Evolutionary conservation across 805 yeast genomes (phyloP), one percentile per base, ranked within the genome.

Genomic region (Nakazawaea ambrosiae): DNA sequence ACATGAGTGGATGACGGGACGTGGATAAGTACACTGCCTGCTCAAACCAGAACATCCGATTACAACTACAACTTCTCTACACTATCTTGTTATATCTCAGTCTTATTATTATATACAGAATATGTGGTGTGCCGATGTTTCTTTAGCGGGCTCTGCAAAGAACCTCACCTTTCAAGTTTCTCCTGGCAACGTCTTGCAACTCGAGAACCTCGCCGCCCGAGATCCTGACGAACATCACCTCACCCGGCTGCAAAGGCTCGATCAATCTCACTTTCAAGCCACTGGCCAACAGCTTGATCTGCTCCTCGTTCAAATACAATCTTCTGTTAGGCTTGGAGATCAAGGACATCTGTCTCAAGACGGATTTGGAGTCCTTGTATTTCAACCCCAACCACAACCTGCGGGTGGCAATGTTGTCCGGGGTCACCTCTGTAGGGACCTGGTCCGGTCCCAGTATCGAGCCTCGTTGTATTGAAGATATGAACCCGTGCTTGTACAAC

Each of bases 301-400:
- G 96, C 1, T 70, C 66, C 16, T 67, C 60, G 2, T 70, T 61
- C 49, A 88, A 75, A 46, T 68, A 60, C 16, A 89, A 82, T 54
- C 80, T 71, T 54, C 90, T 71, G 51, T 81, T 85, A 27, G 98
- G 97, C 52, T 82, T 88, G 31, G 92, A 81, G 22, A 92, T 76
- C 48, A 90, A 66, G 22, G 74, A 68, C 49, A 88, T 74, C 39
- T 75, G 71, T 46, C 77, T 70, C 45, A 92, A 66, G 14, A 92
- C 95, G 0, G 96, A 81, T 47, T 69, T 66, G 52, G 81, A 76
- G 46, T 86, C 75, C 53, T 90, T 75, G 58, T 92, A 92, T 57
- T 92, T 92, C 56, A 92, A 66, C 2, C 89, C 94, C 16, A 92
- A 58, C 98, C 98, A 92, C 35, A 92, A 69, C 48, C 95, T 72